Conservation (phyloP, 768 basidiomycete genomes). For the Pleurotus djamor region DNA sequence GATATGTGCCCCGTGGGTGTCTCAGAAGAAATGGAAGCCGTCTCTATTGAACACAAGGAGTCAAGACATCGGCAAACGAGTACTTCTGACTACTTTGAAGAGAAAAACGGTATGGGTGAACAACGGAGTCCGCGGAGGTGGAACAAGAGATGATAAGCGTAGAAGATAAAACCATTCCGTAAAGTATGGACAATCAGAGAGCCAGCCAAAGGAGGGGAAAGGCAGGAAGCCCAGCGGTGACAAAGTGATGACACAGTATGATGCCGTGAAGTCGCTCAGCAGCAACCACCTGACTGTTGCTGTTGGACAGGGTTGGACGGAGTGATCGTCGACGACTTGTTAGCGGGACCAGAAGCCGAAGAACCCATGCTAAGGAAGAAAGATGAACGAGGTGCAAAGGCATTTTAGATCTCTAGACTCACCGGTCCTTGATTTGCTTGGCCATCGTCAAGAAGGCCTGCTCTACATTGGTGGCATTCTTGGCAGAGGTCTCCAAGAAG, state of each 20-base stretch:
- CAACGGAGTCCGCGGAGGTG: neutral
- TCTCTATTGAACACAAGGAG: neutral
- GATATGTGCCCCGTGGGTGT: neutral
- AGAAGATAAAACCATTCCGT: slow-evolving; percentile 14
- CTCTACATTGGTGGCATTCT: slow-evolving; percentile 98
- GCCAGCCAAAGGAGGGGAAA: slow-evolving; percentile 4
- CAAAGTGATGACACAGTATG: neutral
- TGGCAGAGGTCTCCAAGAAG: slow-evolving; percentile 99
- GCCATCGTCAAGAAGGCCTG: slow-evolving; percentile 99
- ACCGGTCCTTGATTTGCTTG: slow-evolving; percentile 94
- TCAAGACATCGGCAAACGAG: neutral
- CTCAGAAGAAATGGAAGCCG: neutral
- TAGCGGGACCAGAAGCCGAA: slow-evolving; percentile 64
- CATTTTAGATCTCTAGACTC: slow-evolving; percentile 15
- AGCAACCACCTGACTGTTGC: slow-evolving; percentile 73
- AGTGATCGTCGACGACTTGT: slow-evolving; percentile 79
- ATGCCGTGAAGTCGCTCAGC: slow-evolving; percentile 42
- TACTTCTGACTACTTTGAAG: neutral
- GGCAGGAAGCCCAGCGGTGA: neutral
- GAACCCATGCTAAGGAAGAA: slow-evolving; percentile 72
- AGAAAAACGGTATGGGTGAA: neutral
- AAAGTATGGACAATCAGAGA: slow-evolving; percentile 12
- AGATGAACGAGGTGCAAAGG: neutral
- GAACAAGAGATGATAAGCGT: slow-evolving; percentile 11
- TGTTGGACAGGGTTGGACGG: slow-evolving; percentile 84